Evolutionary conservation across 2,329 filamentous ascomycete species (phyloP), one percentile per base, ranked within the genome.

Genomic region (Leptographium flavum): DNA sequence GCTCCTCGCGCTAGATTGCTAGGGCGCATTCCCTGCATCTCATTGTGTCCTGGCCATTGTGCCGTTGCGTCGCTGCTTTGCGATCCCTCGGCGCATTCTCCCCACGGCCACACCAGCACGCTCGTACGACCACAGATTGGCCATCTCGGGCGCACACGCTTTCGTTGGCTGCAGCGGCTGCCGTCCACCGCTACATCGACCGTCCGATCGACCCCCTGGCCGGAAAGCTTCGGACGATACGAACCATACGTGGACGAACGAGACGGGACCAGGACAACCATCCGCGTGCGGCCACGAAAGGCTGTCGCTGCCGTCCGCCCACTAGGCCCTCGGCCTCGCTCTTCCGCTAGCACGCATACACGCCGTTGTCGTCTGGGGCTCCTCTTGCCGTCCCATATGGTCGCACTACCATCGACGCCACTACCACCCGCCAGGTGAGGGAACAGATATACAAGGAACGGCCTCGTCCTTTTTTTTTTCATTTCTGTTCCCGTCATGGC

Each of bases 401-500:
- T 40, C 31, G 28, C 39, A 30, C 27, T 17, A 22, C 39, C 25
- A 32, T 13, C n/a, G 21, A 32, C 25, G 10, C n/a, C 39, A 17
- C 28, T 19, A 15, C 28, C 17, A 31, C 5, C 15, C 39, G 10
- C 21, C 19, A 41, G 39, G n/a, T 10, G 23, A 19, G 11, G 10
- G 37, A 19, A 15, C n/a, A 28, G 15, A 27, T 28, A 39, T 32
- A 41, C 28, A 31, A 14, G 15, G n/a, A 39, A 7, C 19, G 11
- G 21, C 8, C 35, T 13, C 22, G 11, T 21, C 19, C 11, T 4
- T 1, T 32, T n/a, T 21, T 37, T 6, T 21, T 21, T 5, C 9
- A 1, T 31, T n/a, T 21, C 21, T 32, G 8, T 17, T 35, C 45
- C 13, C 39, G 80, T 67, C 57, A 81, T 81, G 49, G 37, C 52